Evolutionary conservation across 345 rosid species (phyloP).

Genomic region (Gossypium australe): DNA sequence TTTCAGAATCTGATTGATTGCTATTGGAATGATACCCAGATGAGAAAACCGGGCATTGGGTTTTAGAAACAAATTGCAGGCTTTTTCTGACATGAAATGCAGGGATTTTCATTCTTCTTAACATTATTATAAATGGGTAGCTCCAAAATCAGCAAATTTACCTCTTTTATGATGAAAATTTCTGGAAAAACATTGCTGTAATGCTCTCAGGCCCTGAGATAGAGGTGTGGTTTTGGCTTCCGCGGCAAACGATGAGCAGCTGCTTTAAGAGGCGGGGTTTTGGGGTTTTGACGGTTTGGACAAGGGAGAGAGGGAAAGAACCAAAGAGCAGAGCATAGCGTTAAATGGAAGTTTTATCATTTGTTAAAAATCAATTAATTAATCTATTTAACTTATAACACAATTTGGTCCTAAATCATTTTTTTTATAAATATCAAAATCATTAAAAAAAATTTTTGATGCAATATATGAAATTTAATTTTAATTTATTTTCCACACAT

Average conservation of each 20-base stretch:
- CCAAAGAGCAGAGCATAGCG: not conserved
- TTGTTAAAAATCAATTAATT: too few relatives aligned
- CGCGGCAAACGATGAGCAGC: not conserved
- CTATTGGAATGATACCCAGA: slow-evolving; percentile 20
- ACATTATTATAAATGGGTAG: slow-evolving; percentile 28
- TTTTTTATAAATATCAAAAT: too few relatives aligned
- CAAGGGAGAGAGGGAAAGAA: not conserved
- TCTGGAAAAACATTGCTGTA: not conserved
- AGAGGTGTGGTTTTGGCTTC: not conserved
- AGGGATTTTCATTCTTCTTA: slow-evolving; percentile 33
- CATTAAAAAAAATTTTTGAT: too few relatives aligned
- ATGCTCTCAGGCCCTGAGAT: not conserved
- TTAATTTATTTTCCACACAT: too few relatives aligned
- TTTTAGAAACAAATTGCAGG: slow-evolving; percentile 18
- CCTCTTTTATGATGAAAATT: not conserved
- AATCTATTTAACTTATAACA: too few relatives aligned
- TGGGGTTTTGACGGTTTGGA: not conserved
- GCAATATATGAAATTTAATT: too few relatives aligned
- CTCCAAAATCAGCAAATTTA: slow-evolving; percentile 4
- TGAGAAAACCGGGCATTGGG: slow-evolving; percentile 11
- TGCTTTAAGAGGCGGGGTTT: not conserved
- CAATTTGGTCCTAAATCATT: too few relatives aligned
- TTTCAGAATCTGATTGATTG: slow-evolving; percentile 32
- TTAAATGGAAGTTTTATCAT: not conserved
- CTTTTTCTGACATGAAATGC: slow-evolving; percentile 31